Conservation (phyloP, 495 filamentous ascomycete species). For the Lasiosphaeris hirsuta region DNA sequence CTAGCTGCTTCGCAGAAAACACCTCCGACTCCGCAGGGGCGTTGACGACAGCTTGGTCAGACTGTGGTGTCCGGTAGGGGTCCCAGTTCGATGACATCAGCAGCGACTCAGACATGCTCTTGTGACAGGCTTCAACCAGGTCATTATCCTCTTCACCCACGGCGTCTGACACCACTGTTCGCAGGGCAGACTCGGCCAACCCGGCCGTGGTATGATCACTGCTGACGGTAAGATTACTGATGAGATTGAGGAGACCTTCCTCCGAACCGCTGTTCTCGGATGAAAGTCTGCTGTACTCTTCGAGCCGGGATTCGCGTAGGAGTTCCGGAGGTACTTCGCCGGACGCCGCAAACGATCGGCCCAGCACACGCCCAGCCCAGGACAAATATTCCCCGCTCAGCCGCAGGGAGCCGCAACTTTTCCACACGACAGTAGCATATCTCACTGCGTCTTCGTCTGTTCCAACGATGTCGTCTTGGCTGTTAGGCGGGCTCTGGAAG, state of each 20-base stretch:
- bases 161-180: constrained; percentile 61
- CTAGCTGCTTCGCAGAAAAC: constrained; percentile 35
- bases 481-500: constrained; percentile 56
- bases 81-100: constrained; percentile 47
- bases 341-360: constrained; percentile 75
- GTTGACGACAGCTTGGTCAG: constrained; percentile 33
- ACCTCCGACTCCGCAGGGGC: constrained; percentile 22
- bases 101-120: constrained; percentile 40
- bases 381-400: constrained; percentile 67
- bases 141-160: constrained; percentile 39
- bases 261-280: constrained; percentile 40
- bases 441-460: constrained; percentile 56
- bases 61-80: constrained; percentile 44
- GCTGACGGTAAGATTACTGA: constrained; percentile 65
- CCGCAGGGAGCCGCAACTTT: constrained; percentile 60
- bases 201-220: constrained; percentile 63
- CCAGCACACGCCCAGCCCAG: constrained; percentile 83
- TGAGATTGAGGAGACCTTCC: constrained; percentile 54
- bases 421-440: constrained; percentile 65
- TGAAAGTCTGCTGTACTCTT: constrained; percentile 44
- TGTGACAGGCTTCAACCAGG: constrained; percentile 48
- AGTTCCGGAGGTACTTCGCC: constrained; percentile 60
- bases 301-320: constrained; percentile 54
- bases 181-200: constrained; percentile 72
- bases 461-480: constrained; percentile 58